Conservation (phyloP, 2,329 filamentous ascomycete species). For the Huntiella decipiens region DNA sequence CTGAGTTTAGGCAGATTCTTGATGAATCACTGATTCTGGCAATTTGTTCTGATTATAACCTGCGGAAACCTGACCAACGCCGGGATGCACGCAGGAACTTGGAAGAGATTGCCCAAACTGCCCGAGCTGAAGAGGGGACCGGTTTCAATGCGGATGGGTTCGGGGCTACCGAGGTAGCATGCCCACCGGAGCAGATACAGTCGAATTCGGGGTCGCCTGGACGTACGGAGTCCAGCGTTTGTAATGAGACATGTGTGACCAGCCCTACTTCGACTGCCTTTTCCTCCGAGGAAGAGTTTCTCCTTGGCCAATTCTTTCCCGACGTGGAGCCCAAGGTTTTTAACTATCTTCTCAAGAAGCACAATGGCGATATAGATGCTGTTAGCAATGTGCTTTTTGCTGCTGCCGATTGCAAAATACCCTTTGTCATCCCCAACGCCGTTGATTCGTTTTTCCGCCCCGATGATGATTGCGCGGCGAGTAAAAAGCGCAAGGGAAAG, state of each 20-base stretch:
- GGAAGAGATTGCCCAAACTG: constrained; percentile 44
- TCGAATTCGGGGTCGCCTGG: too few species aligned
- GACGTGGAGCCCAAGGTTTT: constrained; percentile 1
- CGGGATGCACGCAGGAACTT: constrained; percentile 39
- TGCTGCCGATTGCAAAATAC: constrained; percentile 34
- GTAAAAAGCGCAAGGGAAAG: constrained; percentile 13
- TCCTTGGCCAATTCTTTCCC: constrained; percentile 9
- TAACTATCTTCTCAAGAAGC: constrained; percentile 2
- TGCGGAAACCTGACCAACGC: constrained; percentile 32
- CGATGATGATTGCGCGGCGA: constrained; percentile 22
- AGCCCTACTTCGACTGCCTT: constrained; percentile 3
- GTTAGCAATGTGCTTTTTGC: constrained; percentile 70
- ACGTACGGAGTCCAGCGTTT: too few species aligned
- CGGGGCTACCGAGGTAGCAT: constrained; percentile 11
- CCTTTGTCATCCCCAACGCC: constrained; percentile 36
- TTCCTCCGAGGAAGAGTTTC: constrained; percentile 2
- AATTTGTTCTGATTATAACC: constrained; percentile 55
- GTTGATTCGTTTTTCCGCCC: constrained; percentile 63
- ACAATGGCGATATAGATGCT: constrained; percentile 12
- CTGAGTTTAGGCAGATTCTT: constrained; percentile 51
- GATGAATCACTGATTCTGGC: constrained; percentile 63
- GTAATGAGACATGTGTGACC: neutral
- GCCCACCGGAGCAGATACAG: neutral
- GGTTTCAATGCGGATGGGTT: constrained; percentile 59
- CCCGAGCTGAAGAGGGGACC: constrained; percentile 46